Conservation (phyloP, 2,329 filamentous ascomycete species). For the Diaporthe citriasiana region DNA sequence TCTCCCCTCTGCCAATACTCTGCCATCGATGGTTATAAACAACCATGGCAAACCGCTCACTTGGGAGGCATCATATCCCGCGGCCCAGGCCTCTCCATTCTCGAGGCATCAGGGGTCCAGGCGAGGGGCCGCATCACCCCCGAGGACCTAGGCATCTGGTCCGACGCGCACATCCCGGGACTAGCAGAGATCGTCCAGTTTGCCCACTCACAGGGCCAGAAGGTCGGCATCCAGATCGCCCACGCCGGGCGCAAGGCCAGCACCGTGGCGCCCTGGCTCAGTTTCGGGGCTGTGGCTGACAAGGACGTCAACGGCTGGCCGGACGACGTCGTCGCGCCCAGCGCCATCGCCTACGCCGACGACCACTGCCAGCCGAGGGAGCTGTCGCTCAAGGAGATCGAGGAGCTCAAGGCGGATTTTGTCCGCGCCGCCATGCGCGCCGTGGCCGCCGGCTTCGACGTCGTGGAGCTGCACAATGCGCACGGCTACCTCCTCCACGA, state of each 20-base stretch:
- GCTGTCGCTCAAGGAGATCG: constrained; percentile 76
- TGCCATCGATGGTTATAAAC: constrained; percentile 57
- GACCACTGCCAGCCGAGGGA: constrained; percentile 62
- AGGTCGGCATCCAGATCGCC: constrained; percentile 78
- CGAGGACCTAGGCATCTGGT: constrained; percentile 53
- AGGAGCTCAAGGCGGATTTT: constrained; percentile 72
- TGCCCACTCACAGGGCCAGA: constrained; percentile 67
- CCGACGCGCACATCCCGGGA: constrained; percentile 54
- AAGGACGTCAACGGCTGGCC: constrained; percentile 61
- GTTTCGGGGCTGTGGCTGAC: constrained; percentile 63
- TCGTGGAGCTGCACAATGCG: constrained; percentile 80
- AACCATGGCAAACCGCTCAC: constrained; percentile 59
- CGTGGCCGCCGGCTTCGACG: constrained; percentile 75
- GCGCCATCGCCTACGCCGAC: constrained; percentile 49
- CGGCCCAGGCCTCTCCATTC: constrained; percentile 51
- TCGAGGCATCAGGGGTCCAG: constrained; percentile 51
- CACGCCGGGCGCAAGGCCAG: constrained; percentile 76
- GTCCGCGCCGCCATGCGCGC: constrained; percentile 67
- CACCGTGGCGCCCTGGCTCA: constrained; percentile 70
- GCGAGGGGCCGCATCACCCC: constrained; percentile 54
- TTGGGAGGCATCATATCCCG: constrained; percentile 54
- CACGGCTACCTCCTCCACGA: constrained; percentile 82
- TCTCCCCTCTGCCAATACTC: constrained; percentile 65
- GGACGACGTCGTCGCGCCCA: constrained; percentile 53
- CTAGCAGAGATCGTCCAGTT: constrained; percentile 56